Conservation (phyloP, 1,284 basidiomycete species). For the Sporisorium iseilematis-ciliati region DNA sequence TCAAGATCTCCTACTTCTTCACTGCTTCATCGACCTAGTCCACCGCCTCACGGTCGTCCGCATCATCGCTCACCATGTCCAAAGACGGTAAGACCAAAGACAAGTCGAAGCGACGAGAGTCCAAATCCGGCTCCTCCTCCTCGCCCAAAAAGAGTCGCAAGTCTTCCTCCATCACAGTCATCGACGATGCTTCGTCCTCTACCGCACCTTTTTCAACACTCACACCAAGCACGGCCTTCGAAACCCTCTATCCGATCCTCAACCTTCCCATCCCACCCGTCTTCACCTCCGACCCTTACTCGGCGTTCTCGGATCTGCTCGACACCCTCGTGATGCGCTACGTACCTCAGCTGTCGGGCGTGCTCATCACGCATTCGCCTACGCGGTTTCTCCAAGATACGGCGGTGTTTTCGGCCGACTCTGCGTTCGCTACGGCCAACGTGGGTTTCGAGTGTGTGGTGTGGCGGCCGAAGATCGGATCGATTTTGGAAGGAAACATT, state of each 20-base stretch:
- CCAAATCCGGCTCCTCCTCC: constrained; percentile 15
- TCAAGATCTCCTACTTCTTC: background rate
- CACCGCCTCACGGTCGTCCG: too few relatives aligned
- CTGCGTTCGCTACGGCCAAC: constrained; percentile 83
- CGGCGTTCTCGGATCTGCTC: constrained; percentile 62
- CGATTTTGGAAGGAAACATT: constrained; percentile 86
- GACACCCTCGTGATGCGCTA: constrained; percentile 73
- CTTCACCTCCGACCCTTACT: constrained; percentile 45
- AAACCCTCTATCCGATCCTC: constrained; percentile 55
- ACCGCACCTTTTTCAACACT: constrained; percentile 13
- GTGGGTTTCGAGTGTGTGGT: constrained; percentile 85
- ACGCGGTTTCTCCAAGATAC: constrained; percentile 78
- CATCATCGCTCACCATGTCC: constrained; percentile 22
- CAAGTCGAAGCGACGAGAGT: constrained; percentile 39
- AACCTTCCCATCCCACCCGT: constrained; percentile 64
- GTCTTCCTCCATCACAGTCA: constrained; percentile 15
- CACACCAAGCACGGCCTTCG: constrained; percentile 44
- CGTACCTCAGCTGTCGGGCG: constrained; percentile 85
- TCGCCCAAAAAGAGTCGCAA: constrained; percentile 37
- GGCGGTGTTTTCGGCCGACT: constrained; percentile 83
- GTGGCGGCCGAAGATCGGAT: constrained; percentile 89
- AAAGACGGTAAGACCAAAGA: constrained; percentile 42
- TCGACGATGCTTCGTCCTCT: background rate
- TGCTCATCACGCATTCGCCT: constrained; percentile 87
- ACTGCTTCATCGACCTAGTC: background rate